phyloP scores from a whole-genome alignment of 495 filamentous ascomycete species.

The Penicillium cosmopolitanum region DNA sequence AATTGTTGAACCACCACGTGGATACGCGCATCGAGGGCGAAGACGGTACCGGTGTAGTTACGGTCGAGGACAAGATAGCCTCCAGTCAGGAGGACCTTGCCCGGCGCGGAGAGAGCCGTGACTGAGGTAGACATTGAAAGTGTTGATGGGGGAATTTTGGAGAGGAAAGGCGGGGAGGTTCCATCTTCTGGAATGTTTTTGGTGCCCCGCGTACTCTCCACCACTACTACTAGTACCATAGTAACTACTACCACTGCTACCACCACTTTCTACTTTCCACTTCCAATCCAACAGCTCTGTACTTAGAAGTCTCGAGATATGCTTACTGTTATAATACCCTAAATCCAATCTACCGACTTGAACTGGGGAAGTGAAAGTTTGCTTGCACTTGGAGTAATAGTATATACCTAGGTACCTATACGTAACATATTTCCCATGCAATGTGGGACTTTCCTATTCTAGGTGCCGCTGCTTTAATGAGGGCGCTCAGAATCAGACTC shows the following conservation, averaged over 20 bases:
- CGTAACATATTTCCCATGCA: constrained; percentile 2
- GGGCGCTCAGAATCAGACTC: constrained; percentile 4
- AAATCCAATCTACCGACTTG: no score
- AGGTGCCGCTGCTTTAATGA: constrained; percentile 1
- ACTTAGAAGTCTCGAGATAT: no score
- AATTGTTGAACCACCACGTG: constrained; percentile 74
- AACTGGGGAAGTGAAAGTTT: no score
- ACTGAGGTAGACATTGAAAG: constrained; percentile 23
- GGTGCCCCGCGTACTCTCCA: constrained; percentile 4
- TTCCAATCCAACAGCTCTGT: no score
- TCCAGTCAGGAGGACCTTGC: constrained; percentile 92
- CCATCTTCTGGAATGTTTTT: constrained; percentile 8
- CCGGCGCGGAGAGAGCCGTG: constrained; percentile 84
- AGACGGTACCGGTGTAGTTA: constrained; percentile 84
- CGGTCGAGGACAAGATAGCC: constrained; percentile 95
- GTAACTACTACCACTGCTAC: no score
- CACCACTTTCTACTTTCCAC: no score
- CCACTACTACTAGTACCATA: no score
- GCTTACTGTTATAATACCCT: no score
- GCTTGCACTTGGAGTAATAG: no score
- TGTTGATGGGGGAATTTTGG: constrained; percentile 1
- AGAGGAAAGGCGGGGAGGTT: constrained; percentile 20
- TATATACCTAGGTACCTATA: background rate
- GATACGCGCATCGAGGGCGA: constrained; percentile 92
- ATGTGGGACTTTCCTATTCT: constrained; percentile 5